phyloP scores from a whole-genome alignment of 2,329 filamentous ascomycete genomes.

The Microsporum canis region DNA sequence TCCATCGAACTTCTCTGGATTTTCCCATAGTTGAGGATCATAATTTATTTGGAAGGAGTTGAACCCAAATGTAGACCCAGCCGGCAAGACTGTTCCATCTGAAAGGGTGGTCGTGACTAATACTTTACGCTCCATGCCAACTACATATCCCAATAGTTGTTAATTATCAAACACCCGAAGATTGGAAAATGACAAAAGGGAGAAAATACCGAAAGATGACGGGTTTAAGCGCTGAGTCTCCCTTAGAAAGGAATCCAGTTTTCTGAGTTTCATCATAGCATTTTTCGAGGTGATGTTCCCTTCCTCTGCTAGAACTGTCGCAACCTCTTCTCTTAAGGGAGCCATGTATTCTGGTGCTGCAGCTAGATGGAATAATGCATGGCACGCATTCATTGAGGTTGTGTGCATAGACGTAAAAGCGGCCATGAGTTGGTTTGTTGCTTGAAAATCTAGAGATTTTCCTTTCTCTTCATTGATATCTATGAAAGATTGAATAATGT shows the following conservation, averaged over 20 bases:
- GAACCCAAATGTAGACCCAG: background rate
- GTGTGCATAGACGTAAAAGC: conserved; percentile 19
- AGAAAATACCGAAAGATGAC: background rate
- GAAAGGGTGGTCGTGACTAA: background rate
- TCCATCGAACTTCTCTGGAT: background rate
- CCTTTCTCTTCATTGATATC: conserved; percentile 9
- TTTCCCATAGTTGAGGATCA: background rate
- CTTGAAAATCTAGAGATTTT: conserved; percentile 5
- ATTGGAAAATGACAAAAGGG: background rate
- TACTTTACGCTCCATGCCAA: conserved; percentile 9
- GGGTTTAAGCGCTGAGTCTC: conserved; percentile 28
- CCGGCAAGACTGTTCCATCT: background rate
- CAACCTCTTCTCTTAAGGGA: conserved; percentile 17
- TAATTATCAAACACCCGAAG: background rate
- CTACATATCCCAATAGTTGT: background rate
- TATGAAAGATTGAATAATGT: background rate
- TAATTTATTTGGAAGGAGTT: background rate
- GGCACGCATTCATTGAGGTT: conserved; percentile 17
- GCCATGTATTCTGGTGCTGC: conserved; percentile 5
- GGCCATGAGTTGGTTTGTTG: conserved; percentile 14
- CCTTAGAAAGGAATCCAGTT: conserved; percentile 35
- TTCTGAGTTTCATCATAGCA: conserved; percentile 29
- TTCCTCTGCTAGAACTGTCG: conserved; percentile 12
- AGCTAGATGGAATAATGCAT: conserved; percentile 17
- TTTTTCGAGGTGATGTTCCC: conserved; percentile 25